Evolutionary conservation across 257 asterid genomes (phyloP).

Genomic region (Paulownia fortunei): DNA sequence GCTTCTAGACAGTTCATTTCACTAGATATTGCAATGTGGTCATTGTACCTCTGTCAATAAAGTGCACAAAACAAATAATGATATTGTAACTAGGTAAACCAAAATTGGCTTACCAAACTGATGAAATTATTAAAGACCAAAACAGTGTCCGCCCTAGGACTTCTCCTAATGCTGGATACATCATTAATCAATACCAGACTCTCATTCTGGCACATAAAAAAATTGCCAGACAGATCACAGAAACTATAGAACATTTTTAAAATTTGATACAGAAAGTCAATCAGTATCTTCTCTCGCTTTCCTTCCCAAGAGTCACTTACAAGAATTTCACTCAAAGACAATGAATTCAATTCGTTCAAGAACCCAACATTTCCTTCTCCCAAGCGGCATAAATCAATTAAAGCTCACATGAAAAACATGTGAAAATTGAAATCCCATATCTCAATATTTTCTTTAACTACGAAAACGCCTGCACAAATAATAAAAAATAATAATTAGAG

Average conservation of each 20-base stretch:
- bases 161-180: background rate
- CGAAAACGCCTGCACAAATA: background rate
- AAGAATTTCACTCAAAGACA: constrained; percentile 1
- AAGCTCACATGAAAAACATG: constrained; percentile 12
- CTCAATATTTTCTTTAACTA: background rate
- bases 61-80: background rate
- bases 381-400: background rate
- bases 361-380: background rate
- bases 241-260: background rate
- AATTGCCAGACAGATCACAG: background rate
- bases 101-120: background rate
- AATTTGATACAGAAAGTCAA: background rate
- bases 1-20: background rate
- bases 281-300: background rate
- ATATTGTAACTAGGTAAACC: background rate
- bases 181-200: constrained; percentile 1
- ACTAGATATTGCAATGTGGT: background rate
- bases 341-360: constrained; percentile 19
- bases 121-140: background rate
- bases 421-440: background rate
- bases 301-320: constrained; percentile 7
- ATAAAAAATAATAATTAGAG: background rate
- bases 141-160: background rate
- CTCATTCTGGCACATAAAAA: background rate
- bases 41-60: background rate